Percentiles rank a stretch among this genome's conserved stretches.
Evolutionary conservation across 2,329 filamentous ascomycete genomes (phyloP).

Genomic region (Fusarium euwallaceae): DNA sequence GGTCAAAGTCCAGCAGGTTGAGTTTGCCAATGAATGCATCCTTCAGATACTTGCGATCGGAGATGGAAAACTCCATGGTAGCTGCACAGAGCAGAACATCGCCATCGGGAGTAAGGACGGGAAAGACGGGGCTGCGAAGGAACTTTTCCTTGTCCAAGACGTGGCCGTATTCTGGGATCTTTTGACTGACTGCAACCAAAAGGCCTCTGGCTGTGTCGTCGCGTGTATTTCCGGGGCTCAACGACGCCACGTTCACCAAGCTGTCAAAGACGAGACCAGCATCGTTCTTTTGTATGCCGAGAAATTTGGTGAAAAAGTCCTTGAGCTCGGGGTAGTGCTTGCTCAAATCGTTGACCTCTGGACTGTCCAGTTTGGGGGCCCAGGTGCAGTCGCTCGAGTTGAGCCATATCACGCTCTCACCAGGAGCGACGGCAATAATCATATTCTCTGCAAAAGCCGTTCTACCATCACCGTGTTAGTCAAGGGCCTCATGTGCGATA

Average conservation of each 20-base stretch:
- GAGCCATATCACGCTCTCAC: constrained; percentile 33
- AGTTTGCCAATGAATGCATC: constrained; percentile 35
- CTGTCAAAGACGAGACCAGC: constrained; percentile 35
- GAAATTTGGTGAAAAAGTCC: constrained; percentile 39
- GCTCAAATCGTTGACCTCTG: constrained; percentile 37
- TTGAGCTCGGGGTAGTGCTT: constrained; percentile 39
- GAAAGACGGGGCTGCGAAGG: constrained; percentile 28
- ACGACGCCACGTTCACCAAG: constrained; percentile 27
- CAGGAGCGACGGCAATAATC: constrained; percentile 31
- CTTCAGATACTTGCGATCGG: constrained; percentile 33
- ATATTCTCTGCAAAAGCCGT: constrained; percentile 15
- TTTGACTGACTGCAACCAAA: constrained; percentile 29
- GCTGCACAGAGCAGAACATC: constrained; percentile 33
- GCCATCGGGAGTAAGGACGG: constrained; percentile 23
- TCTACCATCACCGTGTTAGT: constrained; percentile 10
- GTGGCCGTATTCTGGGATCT: constrained; percentile 35
- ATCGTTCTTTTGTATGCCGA: constrained; percentile 33
- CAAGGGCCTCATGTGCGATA: rapidly evolving
- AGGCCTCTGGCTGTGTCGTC: constrained; percentile 35
- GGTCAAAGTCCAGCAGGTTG: constrained; percentile 36
- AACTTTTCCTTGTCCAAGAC: constrained; percentile 37
- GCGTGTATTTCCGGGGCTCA: constrained; percentile 28
- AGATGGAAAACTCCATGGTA: constrained; percentile 40
- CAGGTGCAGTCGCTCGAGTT: constrained; percentile 34
- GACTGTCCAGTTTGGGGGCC: constrained; percentile 35